Evolutionary conservation across 441 rosid genomes (phyloP).

Genomic region (Metrosideros polymorpha): DNA sequence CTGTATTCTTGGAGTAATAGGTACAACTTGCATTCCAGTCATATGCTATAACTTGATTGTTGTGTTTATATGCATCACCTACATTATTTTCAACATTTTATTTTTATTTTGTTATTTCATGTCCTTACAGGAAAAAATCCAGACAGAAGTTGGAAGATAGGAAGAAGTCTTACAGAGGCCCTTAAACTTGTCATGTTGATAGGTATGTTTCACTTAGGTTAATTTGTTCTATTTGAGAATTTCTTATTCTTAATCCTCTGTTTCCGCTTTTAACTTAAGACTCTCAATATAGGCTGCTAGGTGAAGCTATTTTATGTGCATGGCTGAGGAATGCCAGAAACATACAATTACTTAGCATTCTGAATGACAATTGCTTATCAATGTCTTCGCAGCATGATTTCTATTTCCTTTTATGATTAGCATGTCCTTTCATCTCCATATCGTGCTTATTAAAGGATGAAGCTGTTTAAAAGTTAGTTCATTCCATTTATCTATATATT

Average conservation of each 20-base stretch:
- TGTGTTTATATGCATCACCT: background rate
- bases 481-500: background rate
- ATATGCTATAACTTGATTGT: background rate
- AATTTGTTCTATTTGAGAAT: background rate
- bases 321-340: background rate
- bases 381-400: background rate
- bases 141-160: constrained; percentile 46
- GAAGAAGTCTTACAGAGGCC: constrained; percentile 64
- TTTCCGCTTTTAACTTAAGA: background rate
- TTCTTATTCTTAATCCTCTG: background rate
- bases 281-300: background rate
- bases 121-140: constrained; percentile 42
- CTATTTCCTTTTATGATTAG: background rate
- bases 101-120: background rate
- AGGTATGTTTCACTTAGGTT: constrained; percentile 29
- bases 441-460: background rate
- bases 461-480: background rate
- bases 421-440: background rate
- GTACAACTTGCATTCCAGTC: background rate
- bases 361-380: background rate
- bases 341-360: background rate
- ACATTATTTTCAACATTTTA: background rate
- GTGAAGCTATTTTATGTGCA: background rate
- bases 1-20: background rate
- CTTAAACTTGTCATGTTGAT: constrained; percentile 80